These are phyloP conservation scores for Starmera caribaea DNA, from an alignment of 805 yeast species.

Conservation along the genomic window DNA sequence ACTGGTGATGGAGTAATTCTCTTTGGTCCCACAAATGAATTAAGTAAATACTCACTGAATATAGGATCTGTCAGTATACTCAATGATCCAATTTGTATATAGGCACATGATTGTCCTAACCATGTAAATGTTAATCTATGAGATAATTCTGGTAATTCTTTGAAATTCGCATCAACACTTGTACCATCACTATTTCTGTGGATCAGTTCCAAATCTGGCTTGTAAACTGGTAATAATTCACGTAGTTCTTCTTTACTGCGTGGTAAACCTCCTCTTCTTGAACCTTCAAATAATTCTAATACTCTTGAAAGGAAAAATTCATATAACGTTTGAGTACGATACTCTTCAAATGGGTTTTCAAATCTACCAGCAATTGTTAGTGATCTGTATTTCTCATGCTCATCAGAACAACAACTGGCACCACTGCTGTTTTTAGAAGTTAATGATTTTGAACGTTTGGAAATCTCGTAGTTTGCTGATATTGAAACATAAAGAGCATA, in stretches of 20 bases:
- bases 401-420: slow-evolving; percentile 11
- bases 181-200: slow-evolving; percentile 6
- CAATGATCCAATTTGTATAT: slow-evolving; percentile 52
- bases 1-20: slow-evolving; percentile 77
- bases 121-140: slow-evolving; percentile 66
- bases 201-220: slow-evolving; percentile 34
- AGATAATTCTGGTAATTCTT: slow-evolving; percentile 24
- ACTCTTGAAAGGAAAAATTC: slow-evolving; percentile 74
- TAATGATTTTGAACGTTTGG: slow-evolving; percentile 24
- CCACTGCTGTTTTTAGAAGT: slow-evolving; percentile 11
- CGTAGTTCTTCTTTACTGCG: slow-evolving; percentile 35
- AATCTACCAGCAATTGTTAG: slow-evolving; percentile 63
- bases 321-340: slow-evolving; percentile 80
- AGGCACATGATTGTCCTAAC: slow-evolving; percentile 89
- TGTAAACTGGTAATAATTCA: slow-evolving; percentile 45
- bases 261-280: slow-evolving; percentile 53
- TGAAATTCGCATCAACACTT: slow-evolving; percentile 3
- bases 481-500: slow-evolving; percentile 55
- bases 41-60: slow-evolving; percentile 55
- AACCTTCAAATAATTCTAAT: slow-evolving; percentile 55
- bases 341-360: slow-evolving; percentile 87
- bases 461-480: slow-evolving; percentile 44
- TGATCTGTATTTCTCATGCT: slow-evolving; percentile 29
- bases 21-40: slow-evolving; percentile 65
- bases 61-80: slow-evolving; percentile 82